Percentiles rank a stretch among this genome's conserved stretches.
phyloP scores from a whole-genome alignment of 805 yeast species.

The Spathaspora girioi region DNA sequence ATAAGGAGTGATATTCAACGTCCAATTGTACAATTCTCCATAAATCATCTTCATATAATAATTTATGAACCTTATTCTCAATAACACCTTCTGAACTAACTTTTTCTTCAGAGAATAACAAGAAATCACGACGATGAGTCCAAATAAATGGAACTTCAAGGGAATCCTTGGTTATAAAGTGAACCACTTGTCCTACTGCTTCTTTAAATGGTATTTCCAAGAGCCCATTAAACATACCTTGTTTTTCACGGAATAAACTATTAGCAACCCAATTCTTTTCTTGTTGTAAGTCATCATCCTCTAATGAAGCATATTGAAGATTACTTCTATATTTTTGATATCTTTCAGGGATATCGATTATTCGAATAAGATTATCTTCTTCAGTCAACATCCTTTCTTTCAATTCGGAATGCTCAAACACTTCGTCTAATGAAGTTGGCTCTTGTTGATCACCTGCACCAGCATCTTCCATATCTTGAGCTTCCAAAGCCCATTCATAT shows the following conservation, averaged over 20 bases:
- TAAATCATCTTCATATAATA: constrained; percentile 75
- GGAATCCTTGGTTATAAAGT: constrained; percentile 69
- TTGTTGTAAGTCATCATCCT: constrained; percentile 60
- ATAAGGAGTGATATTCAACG: constrained; percentile 80
- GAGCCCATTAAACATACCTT: constrained; percentile 34
- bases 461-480: constrained; percentile 65
- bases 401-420: constrained; percentile 91
- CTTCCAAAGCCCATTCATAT: constrained; percentile 96
- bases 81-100: constrained; percentile 33
- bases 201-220: constrained; percentile 53
- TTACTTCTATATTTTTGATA: constrained; percentile 73
- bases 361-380: constrained; percentile 83
- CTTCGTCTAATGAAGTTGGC: constrained; percentile 71
- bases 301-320: constrained; percentile 64
- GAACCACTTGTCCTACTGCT: constrained; percentile 70
- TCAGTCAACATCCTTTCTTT: constrained; percentile 89
- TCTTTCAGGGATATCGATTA: constrained; percentile 88
- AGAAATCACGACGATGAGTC: constrained; percentile 90
- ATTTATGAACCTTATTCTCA: constrained; percentile 41
- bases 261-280: constrained; percentile 84
- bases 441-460: constrained; percentile 52
- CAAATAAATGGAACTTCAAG: constrained; percentile 94
- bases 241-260: constrained; percentile 56
- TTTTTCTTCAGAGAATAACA: constrained; percentile 53
- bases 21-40: constrained; percentile 90